A percentile compares a stretch with the other conserved stretches of the same genome.
These are phyloP conservation scores for Tuber brumale DNA, from an alignment of 495 filamentous ascomycete species.

Conservation along the genomic window DNA sequence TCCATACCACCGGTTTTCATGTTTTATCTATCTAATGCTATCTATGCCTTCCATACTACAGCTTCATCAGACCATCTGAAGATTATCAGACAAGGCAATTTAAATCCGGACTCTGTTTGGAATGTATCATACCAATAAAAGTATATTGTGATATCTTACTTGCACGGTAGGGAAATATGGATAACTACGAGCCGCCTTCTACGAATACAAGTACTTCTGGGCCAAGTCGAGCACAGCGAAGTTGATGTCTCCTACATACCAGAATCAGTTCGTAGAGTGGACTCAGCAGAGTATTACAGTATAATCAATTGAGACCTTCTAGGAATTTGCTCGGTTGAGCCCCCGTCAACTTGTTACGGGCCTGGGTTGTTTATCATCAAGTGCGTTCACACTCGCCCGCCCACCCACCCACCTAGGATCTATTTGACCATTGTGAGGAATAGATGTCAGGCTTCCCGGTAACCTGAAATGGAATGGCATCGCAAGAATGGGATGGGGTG, in stretches of 20 bases:
- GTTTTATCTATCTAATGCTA: too few relatives aligned
- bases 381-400: neutral
- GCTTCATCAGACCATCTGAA: too few relatives aligned
- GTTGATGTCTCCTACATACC: neutral
- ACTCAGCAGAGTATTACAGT: neutral
- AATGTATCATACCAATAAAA: too few relatives aligned
- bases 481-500: too few relatives aligned
- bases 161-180: neutral
- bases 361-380: neutral
- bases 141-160: neutral
- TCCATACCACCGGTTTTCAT: too few relatives aligned
- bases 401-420: neutral
- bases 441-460: too few relatives aligned
- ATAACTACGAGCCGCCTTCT: neutral
- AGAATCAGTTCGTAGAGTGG: neutral
- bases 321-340: neutral
- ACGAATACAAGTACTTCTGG: neutral
- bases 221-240: neutral
- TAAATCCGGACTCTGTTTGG: too few relatives aligned
- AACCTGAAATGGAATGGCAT: too few relatives aligned
- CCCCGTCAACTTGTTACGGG: neutral
- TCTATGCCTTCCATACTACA: too few relatives aligned
- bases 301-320: neutral
- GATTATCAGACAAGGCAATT: too few relatives aligned
- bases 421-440: too few relatives aligned